Percentiles rank a stretch among this genome's conserved stretches.
Conservation (phyloP, 345 rosid genomes). For the Barbarea vulgaris region DNA sequence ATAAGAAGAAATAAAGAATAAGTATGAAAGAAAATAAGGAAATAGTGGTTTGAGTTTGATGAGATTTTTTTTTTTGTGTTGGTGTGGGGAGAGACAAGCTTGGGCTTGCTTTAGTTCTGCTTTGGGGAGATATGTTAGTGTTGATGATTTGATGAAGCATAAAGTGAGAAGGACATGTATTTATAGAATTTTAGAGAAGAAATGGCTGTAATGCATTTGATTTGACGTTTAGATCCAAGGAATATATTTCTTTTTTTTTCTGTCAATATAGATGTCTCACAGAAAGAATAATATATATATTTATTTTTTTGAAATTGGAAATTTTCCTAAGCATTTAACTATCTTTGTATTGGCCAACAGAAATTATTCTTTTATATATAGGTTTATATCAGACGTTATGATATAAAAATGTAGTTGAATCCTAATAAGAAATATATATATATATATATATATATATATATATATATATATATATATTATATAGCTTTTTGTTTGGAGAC, state of each 20-base stretch:
- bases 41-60: neutral
- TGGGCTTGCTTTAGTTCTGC: slow-evolving; percentile 22
- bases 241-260: neutral
- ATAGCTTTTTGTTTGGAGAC: neutral
- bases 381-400: neutral
- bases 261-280: slow-evolving; percentile 4
- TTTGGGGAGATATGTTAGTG: slow-evolving; percentile 16
- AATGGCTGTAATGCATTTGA: slow-evolving; percentile 28
- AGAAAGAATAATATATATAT: no score
- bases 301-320: no score
- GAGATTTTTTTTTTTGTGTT: slow-evolving; percentile 23
- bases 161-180: slow-evolving; percentile 36
- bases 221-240: slow-evolving; percentile 36
- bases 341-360: neutral
- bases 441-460: no score
- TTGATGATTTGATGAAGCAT: slow-evolving; percentile 37
- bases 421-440: neutral
- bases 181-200: slow-evolving; percentile 29
- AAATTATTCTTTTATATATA: neutral
- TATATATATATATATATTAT: no score
- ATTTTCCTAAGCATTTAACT: neutral
- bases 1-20: slow-evolving; percentile 9
- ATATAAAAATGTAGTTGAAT: neutral
- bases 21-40: neutral
- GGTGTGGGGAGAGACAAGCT: slow-evolving; percentile 34